phyloP scores from a whole-genome alignment of 1,139 yeast species.

The Kodamaea arcana region DNA sequence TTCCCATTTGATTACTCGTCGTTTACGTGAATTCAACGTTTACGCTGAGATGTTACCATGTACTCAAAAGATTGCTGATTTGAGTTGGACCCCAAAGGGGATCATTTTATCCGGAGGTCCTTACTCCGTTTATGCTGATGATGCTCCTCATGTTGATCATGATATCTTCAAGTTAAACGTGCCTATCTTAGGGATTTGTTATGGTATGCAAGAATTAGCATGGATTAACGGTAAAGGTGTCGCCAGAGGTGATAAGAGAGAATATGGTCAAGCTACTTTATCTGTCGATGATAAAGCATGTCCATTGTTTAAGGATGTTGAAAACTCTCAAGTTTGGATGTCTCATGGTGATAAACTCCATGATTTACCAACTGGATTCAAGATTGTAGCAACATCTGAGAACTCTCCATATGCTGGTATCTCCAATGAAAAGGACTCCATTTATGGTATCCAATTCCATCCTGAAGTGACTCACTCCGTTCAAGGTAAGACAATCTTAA shows the following conservation, averaged over 20 bases:
- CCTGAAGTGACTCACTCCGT: conserved; percentile 98
- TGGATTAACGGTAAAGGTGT: conserved; percentile 97
- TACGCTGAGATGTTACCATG: conserved; percentile 99
- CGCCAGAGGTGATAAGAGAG: conserved; percentile 95
- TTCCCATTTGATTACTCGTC: conserved; percentile 93
- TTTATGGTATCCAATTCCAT: conserved; percentile 97
- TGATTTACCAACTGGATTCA: conserved; percentile 85
- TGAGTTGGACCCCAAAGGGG: conserved; percentile 95
- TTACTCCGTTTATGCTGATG: conserved; percentile 92
- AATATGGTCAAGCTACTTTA: conserved; percentile 94
- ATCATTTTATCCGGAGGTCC: conserved; percentile 97
- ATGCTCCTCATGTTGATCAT: conserved; percentile 96
- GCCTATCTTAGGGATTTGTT: conserved; percentile 96
- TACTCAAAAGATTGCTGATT: conserved; percentile 90
- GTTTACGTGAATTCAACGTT: conserved; percentile 95
- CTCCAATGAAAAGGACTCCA: conserved; percentile 65
- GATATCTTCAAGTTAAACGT: conserved; percentile 86
- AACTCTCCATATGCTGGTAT: conserved; percentile 97
- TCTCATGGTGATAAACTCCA: conserved; percentile 96
- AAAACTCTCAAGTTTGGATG: conserved; percentile 98
- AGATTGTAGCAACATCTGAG: conserved; percentile 83
- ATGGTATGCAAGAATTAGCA: conserved; percentile 98
- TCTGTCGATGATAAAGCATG: conserved; percentile 65
- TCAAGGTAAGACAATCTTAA: conserved; percentile 81
- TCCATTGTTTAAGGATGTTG: conserved; percentile 80